phyloP scores from a whole-genome alignment of 345 rosid genomes.

The Raphanus raphanistrum region DNA sequence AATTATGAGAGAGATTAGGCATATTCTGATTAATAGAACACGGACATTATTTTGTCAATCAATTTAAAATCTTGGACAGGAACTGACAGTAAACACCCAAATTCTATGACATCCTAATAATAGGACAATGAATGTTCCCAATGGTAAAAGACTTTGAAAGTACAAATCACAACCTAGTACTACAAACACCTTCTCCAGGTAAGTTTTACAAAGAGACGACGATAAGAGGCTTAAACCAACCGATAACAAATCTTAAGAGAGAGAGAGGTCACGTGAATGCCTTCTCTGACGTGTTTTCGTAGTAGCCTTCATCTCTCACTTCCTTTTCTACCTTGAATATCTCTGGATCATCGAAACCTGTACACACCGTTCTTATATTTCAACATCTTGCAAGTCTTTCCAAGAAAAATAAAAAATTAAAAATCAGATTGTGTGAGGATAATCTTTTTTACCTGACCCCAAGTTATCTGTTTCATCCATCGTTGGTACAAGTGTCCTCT shows the following conservation, averaged over 20 bases:
- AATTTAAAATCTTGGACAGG: slow-evolving; percentile 6
- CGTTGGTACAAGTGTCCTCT: slow-evolving; percentile 39
- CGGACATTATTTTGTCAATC: not conserved
- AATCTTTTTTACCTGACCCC: slow-evolving; percentile 53
- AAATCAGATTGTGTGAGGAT: not conserved
- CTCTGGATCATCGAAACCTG: slow-evolving; percentile 80
- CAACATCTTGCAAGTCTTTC: not conserved
- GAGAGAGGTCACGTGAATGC: not conserved
- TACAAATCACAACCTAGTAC: slow-evolving; percentile 10
- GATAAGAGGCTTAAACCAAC: slow-evolving; percentile 12
- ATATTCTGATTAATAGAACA: slow-evolving; percentile 1
- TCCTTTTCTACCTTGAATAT: slow-evolving; percentile 55
- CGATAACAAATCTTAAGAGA: not conserved
- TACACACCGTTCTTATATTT: not conserved
- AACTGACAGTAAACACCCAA: slow-evolving; percentile 3
- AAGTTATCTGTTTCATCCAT: slow-evolving; percentile 61
- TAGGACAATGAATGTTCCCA: slow-evolving; percentile 9
- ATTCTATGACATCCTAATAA: not conserved
- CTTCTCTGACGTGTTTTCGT: slow-evolving; percentile 26
- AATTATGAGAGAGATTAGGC: not conserved
- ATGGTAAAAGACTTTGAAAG: not conserved
- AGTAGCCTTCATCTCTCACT: slow-evolving; percentile 39
- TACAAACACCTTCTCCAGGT: not conserved
- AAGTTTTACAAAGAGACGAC: not conserved
- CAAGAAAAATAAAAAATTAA: too few relatives aligned